Conservation (phyloP, 768 basidiomycete genomes). For the Amanita phalloides region DNA sequence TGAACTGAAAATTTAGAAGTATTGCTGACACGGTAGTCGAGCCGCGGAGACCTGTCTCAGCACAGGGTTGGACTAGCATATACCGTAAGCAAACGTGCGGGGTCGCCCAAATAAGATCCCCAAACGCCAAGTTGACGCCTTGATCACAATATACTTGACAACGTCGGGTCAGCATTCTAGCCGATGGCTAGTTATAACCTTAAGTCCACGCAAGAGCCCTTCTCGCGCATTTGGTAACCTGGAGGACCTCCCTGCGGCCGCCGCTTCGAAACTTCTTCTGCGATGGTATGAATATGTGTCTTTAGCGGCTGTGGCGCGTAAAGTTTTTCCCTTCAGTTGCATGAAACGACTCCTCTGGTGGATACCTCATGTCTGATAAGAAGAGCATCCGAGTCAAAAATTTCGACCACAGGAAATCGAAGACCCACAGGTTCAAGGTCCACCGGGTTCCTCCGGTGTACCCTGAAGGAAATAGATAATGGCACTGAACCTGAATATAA, state of each 20-base stretch:
- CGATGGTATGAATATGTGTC: not conserved
- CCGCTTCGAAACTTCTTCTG: not conserved
- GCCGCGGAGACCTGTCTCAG: not conserved
- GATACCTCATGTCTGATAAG: no score
- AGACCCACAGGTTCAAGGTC: not conserved
- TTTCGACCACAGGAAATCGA: not conserved
- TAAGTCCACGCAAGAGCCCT: not conserved
- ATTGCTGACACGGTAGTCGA: not conserved
- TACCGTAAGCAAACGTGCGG: not conserved
- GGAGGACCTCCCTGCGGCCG: not conserved
- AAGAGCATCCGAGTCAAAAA: no score
- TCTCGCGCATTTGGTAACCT: not conserved
- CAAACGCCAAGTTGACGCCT: not conserved
- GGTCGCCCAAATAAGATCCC: not conserved
- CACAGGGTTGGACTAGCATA: no score
- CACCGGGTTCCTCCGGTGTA: not conserved
- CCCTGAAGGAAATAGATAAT: not conserved
- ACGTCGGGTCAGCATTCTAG: not conserved
- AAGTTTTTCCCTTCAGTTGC: not conserved
- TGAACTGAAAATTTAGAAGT: not conserved
- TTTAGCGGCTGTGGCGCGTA: not conserved
- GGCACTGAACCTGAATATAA: not conserved
- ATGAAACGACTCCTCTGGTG: not conserved
- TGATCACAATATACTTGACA: not conserved
- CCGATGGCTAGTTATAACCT: not conserved